Percentiles rank a stretch among this genome's conserved stretches.
phyloP scores from a whole-genome alignment of 2,329 filamentous ascomycete species.

The Coccinonectria pachysandricola region DNA sequence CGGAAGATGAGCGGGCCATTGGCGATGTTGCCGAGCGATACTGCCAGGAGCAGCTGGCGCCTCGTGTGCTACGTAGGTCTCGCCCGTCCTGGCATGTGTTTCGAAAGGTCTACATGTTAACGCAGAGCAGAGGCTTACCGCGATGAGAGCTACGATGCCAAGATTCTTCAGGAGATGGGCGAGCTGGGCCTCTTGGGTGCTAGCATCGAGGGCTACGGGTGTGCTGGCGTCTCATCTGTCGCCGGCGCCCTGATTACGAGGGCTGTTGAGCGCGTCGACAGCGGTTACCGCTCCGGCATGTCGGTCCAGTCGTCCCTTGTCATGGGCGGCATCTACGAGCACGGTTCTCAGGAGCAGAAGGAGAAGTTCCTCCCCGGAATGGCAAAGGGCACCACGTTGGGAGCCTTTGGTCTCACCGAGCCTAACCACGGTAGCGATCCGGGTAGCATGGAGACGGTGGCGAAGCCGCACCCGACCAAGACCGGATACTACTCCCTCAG shows the following conservation, averaged over 20 bases:
- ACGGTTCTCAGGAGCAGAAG: constrained; percentile 79
- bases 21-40: constrained; percentile 86
- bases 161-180: constrained; percentile 85
- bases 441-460: constrained; percentile 79
- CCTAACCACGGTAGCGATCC: constrained; percentile 90
- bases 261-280: constrained; percentile 84
- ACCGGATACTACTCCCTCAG: constrained; percentile 71
- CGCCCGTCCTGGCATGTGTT: background rate
- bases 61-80: constrained; percentile 66
- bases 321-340: constrained; percentile 87
- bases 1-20: constrained; percentile 85
- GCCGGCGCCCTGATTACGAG: constrained; percentile 84
- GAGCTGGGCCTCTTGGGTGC: constrained; percentile 81
- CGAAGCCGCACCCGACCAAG: constrained; percentile 75
- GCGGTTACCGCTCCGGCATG: constrained; percentile 85
- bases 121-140: constrained; percentile 60
- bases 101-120: constrained; percentile 1
- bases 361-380: constrained; percentile 70
- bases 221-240: constrained; percentile 78
- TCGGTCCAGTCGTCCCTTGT: constrained; percentile 87
- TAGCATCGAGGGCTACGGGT: constrained; percentile 78
- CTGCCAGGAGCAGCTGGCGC: constrained; percentile 80
- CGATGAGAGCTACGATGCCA: constrained; percentile 75
- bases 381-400: constrained; percentile 72
- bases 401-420: constrained; percentile 84